Evolutionary conservation across 2,329 filamentous ascomycete species (phyloP), one percentile per base, ranked within the genome.

Genomic region (Colletotrichum kahawae): DNA sequence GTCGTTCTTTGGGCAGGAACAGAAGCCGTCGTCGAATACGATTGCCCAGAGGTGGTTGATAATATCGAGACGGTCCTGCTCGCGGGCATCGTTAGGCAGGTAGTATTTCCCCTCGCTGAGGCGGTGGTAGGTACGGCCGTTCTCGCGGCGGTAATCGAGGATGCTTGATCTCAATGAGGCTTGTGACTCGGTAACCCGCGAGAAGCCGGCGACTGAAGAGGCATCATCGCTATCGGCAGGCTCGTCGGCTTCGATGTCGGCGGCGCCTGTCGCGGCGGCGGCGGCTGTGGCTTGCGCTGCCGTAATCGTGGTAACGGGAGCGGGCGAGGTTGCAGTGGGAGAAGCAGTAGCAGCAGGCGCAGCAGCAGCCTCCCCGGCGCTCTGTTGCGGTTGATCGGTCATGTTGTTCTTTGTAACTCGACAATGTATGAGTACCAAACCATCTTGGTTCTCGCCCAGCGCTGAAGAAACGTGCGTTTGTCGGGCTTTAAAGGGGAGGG

Each of bases 11-110:
- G 84, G 84, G 5, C 77, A 78, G 0, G 79, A 36, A 29, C 76
- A 81, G 0, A 84, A 78, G 33, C 81, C 81, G 9, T 79, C 79
- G 2, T 81, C 79, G 16, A 83, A 77, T 0, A 82, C 84, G 5
- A 85, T 74, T 0, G 67, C 33, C 54, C 82, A 83, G 0, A 85
- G 73, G 34, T 84, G 81, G 69, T 85, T 83, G 76, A 84, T 80
- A 0, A 85, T 75, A 68, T 85, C 82, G 18, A 69, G 43, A 8
- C 59, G 59, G 4, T 59, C 60, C 10, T 43, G 66, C 33, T 70
- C 71, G 16, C 18, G 6, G 14, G 77, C 78, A 33, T 81, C 79
- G 51, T 79, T 80, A 0, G 78, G 78, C 0, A 80, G 56, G 7
- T 78, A 71, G 69, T 80, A 80, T 77, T 80, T 81, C 14, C 78